Evolutionary conservation across 805 yeast species (phyloP).

Genomic region (Yamadazyma takamatsuzukensis): DNA sequence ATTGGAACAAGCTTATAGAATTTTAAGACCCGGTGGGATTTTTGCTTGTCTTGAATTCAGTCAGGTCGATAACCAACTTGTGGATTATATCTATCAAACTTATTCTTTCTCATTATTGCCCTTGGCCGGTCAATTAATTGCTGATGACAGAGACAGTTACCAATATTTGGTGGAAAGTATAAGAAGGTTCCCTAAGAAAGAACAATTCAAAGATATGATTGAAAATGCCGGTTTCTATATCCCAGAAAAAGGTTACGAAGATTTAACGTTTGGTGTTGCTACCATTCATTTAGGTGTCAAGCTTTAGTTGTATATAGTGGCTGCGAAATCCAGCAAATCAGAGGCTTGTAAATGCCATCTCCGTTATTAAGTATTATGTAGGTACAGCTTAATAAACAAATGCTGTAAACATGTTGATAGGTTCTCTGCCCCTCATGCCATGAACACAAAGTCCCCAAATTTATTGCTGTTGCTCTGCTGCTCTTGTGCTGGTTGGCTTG

Average conservation of each 20-base stretch:
- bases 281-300: conserved; percentile 95
- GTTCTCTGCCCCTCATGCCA: no score
- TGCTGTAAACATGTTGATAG: no score
- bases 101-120: conserved; percentile 89
- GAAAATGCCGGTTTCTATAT: conserved; percentile 91
- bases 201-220: conserved; percentile 85
- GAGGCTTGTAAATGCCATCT: no score
- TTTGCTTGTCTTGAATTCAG: conserved; percentile 95
- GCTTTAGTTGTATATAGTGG: no score
- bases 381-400: no score
- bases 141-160: conserved; percentile 93
- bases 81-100: conserved; percentile 76
- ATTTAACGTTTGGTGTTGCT: conserved; percentile 90
- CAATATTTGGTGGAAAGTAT: conserved; percentile 96
- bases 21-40: conserved; percentile 94
- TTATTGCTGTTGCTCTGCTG: no score
- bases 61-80: conserved; percentile 75
- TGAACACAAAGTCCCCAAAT: no score
- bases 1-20: conserved; percentile 90
- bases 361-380: no score
- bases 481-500: no score
- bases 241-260: conserved; percentile 86
- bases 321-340: no score
- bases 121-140: conserved; percentile 91
- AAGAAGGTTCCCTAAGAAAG: conserved; percentile 87